Base-by-base conservation (phyloP, 345 rosid species). In the Mallotus nudiflorus region DNA sequence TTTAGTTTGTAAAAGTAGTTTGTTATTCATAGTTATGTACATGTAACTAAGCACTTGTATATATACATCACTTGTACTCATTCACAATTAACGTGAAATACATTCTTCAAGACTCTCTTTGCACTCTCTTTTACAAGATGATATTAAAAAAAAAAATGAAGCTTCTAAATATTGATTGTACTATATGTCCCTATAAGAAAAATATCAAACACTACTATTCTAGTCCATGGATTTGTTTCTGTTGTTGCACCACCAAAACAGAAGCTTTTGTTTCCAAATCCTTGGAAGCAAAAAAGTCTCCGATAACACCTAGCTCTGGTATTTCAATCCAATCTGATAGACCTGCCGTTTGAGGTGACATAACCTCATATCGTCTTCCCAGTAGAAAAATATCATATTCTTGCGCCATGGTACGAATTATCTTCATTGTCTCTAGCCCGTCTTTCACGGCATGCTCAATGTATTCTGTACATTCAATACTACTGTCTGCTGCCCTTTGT, bases 221-320 rank as follows among this genome's bases (percentile, higher is more conserved):
- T 16, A 45, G 67, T 15, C 29, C 15, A 25, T 50, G 31, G 8
- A 13, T n/a, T 13, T 35, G 46, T 13, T 31, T 51, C 20, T 75
- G 73, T 24, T 91, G 94, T 69, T 91, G 89, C 54, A 88, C 81
- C 22, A 91, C 80, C 64, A 87, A 76, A 40, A 83, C 86, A 35
- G 92, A 84, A 52, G 69, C 82, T 65, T 48, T 77, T 52, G 75
- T 29, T 7, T 42, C 20, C 28, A 84, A 14, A 77, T 88, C 97
- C 4, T 65, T 58, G 9, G 94, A 84, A 16, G 92, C 87, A 39
- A 89, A 84, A 56, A 87, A 60, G 75, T 91, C 97, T 40, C 95
- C 91, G 0, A 91, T 27, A n/a, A 82, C 9, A 22, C 95, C 95
- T 39, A 91, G 78, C 71, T 91, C 95, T 0, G 91, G 86, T 54